These are phyloP conservation scores for Exidia glandulosa DNA, from an alignment of 768 basidiomycete species.

Conservation along the genomic window DNA sequence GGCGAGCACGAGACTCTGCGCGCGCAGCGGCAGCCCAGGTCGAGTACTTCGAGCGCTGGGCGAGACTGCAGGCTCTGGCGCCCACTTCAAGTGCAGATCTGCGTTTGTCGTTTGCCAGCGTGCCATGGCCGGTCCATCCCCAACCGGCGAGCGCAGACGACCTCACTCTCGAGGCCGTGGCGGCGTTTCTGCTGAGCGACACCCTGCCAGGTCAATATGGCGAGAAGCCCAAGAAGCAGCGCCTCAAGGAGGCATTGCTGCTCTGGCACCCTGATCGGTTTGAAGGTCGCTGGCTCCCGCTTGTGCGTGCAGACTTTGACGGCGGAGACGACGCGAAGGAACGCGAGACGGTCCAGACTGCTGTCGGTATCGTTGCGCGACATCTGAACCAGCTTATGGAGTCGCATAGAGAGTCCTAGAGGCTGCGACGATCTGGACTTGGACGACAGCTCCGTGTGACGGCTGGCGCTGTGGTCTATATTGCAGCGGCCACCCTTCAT, in stretches of 20 bases:
- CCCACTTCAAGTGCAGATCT: neutral
- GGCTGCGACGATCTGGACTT: too few relatives aligned
- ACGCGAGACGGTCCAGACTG: constrained; percentile 54
- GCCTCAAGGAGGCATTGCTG: constrained; percentile 63
- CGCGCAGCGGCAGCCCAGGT: constrained; percentile 12
- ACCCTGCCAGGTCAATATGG: neutral
- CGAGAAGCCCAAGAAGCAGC: constrained; percentile 36
- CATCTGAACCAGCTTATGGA: constrained; percentile 59
- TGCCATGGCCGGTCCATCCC: constrained; percentile 58
- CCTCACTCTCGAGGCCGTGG: constrained; percentile 43
- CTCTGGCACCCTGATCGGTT: constrained; percentile 81
- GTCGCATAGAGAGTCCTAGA: neutral
- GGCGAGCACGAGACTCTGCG: constrained; percentile 39
- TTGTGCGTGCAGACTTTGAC: constrained; percentile 28
- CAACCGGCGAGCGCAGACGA: constrained; percentile 27
- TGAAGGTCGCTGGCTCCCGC: constrained; percentile 53
- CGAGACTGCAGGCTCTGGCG: constrained; percentile 6
- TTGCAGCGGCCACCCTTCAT: too few relatives aligned
- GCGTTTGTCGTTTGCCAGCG: constrained; percentile 37
- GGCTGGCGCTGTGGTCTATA: too few relatives aligned
- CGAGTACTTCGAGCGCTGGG: constrained; percentile 3
- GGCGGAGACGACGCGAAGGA: constrained; percentile 31
- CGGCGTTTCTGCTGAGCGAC: constrained; percentile 42
- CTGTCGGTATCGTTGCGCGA: constrained; percentile 62
- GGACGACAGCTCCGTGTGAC: too few relatives aligned